Percentiles rank a stretch among this genome's conserved stretches.
Evolutionary conservation across 179 eudicot species (phyloP).

Genomic region (Heliamphora pulchella): DNA sequence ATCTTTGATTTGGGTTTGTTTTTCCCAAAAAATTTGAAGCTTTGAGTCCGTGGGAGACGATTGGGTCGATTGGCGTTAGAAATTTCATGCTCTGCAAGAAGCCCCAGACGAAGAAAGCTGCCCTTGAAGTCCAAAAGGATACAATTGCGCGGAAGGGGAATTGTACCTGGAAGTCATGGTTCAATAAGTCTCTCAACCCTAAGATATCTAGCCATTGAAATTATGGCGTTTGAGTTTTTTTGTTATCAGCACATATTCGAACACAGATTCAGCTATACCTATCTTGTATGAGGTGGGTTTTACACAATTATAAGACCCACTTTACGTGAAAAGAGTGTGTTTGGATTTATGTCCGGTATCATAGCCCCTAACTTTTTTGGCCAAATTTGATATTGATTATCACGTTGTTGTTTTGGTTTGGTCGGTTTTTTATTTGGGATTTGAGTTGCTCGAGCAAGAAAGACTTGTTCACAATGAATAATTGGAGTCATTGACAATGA

Average conservation of each 20-base stretch:
- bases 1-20: not conserved
- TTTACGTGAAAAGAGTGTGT: no score
- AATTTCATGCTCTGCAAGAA: slow-evolving; percentile 22
- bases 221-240: not conserved
- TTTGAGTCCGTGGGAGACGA: slow-evolving; percentile 28
- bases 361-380: not conserved
- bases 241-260: slow-evolving; percentile 2
- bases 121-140: not conserved
- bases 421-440: not conserved
- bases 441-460: not conserved
- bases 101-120: not conserved
- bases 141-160: slow-evolving; percentile 31
- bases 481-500: no score
- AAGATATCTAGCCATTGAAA: slow-evolving; percentile 49
- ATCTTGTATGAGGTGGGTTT: no score
- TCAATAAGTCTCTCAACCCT: slow-evolving; percentile 56
- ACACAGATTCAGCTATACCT: no score
- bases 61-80: slow-evolving; percentile 21
- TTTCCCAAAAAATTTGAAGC: slow-evolving; percentile 43
- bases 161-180: slow-evolving; percentile 65
- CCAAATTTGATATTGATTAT: not conserved
- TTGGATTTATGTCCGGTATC: no score
- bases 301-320: no score
- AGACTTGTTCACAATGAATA: not conserved
- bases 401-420: not conserved